Percentiles rank a stretch among this genome's conserved stretches.
phyloP scores from a whole-genome alignment of 495 filamentous ascomycete genomes.

The Penicillium angulare region DNA sequence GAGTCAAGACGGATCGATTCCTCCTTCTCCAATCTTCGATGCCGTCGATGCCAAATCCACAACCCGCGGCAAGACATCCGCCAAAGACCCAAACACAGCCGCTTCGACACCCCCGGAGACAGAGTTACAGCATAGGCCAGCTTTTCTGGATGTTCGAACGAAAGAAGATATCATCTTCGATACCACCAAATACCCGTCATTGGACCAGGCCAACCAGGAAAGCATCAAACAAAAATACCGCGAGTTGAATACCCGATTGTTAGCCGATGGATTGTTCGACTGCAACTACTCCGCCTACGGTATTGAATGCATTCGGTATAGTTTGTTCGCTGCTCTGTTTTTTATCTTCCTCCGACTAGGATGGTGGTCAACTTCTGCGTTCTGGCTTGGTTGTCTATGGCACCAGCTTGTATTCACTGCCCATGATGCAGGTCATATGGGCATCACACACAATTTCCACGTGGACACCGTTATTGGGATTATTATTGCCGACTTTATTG shows the following conservation, averaged over 20 bases:
- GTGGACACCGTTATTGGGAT: conserved; percentile 84
- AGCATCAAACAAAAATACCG: conserved; percentile 80
- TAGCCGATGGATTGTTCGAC: conserved; percentile 72
- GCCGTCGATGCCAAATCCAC: conserved; percentile 36
- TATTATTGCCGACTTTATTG: conserved; percentile 84
- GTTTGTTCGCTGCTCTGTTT: conserved; percentile 61
- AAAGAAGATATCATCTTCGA: conserved; percentile 74
- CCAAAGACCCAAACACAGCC: conserved; percentile 35
- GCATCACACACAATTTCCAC: conserved; percentile 87
- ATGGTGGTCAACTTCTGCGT: conserved; percentile 74
- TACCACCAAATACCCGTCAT: conserved; percentile 74
- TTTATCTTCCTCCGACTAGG: conserved; percentile 63
- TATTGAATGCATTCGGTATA: conserved; percentile 74
- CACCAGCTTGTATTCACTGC: conserved; percentile 94
- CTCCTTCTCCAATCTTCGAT: conserved; percentile 70
- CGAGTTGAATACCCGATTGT: conserved; percentile 65
- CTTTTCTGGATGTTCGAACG: conserved; percentile 72
- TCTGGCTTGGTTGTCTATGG: conserved; percentile 85
- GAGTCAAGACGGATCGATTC: conserved; percentile 26
- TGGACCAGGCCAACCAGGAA: conserved; percentile 73
- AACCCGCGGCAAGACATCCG: conserved; percentile 29
- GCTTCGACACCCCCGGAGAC: conserved; percentile 29
- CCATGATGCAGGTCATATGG: conserved; percentile 97
- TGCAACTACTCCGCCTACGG: conserved; percentile 85
- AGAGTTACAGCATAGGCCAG: conserved; percentile 41